Percentiles rank a stretch among this genome's conserved stretches.
These are phyloP conservation scores for Neoscytalidium dimidiatum DNA, from an alignment of 2,329 filamentous ascomycete species.

Conservation along the genomic window DNA sequence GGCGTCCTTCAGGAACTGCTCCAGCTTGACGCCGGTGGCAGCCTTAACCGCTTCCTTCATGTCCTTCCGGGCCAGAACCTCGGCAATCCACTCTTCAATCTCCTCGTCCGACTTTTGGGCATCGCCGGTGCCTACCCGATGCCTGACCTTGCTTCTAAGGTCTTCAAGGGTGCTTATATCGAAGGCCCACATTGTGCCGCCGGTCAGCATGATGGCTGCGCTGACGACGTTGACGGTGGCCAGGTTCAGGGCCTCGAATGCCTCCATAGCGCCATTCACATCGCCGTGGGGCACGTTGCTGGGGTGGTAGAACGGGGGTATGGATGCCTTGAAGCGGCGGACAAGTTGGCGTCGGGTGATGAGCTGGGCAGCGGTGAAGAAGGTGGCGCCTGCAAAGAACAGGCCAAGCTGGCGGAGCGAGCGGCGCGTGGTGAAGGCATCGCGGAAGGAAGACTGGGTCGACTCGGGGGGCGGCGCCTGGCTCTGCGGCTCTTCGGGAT, in stretches of 20 bases:
- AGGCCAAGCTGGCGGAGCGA: constrained; percentile 66
- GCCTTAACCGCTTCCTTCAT: constrained; percentile 35
- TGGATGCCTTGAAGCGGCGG: constrained; percentile 61
- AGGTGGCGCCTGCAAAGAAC: constrained; percentile 73
- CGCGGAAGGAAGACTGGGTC: constrained; percentile 21
- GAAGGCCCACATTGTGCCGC: constrained; percentile 73
- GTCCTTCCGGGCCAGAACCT: constrained; percentile 51
- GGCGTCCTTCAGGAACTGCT: constrained; percentile 9
- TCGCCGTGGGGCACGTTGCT: constrained; percentile 50
- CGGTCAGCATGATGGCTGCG: constrained; percentile 72
- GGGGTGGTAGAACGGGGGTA: constrained; percentile 72
- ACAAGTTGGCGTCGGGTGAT: constrained; percentile 65
- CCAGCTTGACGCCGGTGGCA: constrained; percentile 29
- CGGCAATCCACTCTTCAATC: constrained; percentile 56
- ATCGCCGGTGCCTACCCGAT: constrained; percentile 45
- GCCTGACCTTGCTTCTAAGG: constrained; percentile 61
- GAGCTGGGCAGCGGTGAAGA: constrained; percentile 70
- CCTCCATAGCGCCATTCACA: constrained; percentile 69
- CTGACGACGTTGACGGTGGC: constrained; percentile 84
- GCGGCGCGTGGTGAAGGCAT: constrained; percentile 46
- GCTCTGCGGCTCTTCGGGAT: constrained; percentile 16
- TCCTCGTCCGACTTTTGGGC: constrained; percentile 54
- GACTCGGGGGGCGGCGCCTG: constrained; percentile 21
- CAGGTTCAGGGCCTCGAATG: constrained; percentile 78
- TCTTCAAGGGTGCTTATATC: constrained; percentile 62